These are phyloP conservation scores for Bretziella fagacearum DNA, from an alignment of 2,329 filamentous ascomycete species.

Conservation along the genomic window DNA sequence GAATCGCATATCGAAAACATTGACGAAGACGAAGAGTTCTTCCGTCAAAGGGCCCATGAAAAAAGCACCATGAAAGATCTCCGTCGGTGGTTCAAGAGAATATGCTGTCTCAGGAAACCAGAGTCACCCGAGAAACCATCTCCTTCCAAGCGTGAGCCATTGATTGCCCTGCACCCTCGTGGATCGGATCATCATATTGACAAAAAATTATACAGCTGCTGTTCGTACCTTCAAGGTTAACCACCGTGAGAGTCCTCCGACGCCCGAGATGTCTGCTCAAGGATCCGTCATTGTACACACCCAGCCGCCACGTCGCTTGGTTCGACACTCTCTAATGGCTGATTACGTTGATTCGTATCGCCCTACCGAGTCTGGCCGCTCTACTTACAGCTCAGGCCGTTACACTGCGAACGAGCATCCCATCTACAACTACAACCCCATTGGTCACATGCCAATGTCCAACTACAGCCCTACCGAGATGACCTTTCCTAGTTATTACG, in stretches of 20 bases:
- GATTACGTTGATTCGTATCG: conserved; percentile 6
- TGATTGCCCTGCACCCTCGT: not conserved
- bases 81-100: conserved; percentile 2
- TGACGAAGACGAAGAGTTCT: conserved; percentile 13
- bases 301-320: conserved; percentile 8
- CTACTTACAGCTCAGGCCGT: conserved; percentile 1
- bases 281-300: conserved; percentile 4
- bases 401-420: conserved; percentile 10
- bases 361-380: conserved; percentile 5
- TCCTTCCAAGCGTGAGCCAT: conserved; percentile 9
- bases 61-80: conserved; percentile 3
- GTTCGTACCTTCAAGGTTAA: conserved; percentile 14
- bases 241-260: not conserved
- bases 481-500: not conserved
- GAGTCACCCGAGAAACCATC: not conserved
- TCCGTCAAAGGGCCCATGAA: not conserved
- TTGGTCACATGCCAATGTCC: not conserved
- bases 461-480: conserved; percentile 1
- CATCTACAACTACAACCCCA: conserved; percentile 11
- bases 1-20: conserved; percentile 9
- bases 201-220: conserved; percentile 1
- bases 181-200: not conserved
- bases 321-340: conserved; percentile 13
- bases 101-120: conserved; percentile 12
- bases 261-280: conserved; percentile 10